Evolutionary conservation across 176 grass and related monocot genomes (phyloP).

Genomic region (Secale cereale): DNA sequence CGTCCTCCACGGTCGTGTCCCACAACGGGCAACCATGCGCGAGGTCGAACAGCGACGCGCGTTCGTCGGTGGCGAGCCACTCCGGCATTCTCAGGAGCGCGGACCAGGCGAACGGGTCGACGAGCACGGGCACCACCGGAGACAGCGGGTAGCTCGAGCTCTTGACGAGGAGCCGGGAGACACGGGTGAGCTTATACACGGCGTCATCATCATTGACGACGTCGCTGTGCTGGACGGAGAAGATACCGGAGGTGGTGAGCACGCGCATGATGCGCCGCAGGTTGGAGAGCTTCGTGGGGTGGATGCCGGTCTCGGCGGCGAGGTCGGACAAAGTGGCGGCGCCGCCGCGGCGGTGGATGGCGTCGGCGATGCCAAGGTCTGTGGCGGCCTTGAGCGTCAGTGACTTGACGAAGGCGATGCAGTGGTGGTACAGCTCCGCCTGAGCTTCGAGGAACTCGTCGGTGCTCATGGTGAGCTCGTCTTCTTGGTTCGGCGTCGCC

Average conservation of each 20-base stretch:
- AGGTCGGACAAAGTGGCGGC: neutral
- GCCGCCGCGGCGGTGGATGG: neutral
- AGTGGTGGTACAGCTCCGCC: neutral
- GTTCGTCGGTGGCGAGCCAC: conserved; percentile 20
- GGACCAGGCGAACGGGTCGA: neutral
- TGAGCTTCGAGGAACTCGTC: neutral
- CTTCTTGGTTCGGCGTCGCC: neutral
- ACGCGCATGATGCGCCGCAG: neutral
- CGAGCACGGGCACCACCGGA: neutral
- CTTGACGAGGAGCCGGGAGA: conserved; percentile 1
- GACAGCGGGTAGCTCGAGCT: neutral
- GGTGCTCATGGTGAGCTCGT: neutral
- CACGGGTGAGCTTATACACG: neutral
- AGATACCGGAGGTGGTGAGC: neutral
- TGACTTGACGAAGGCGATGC: neutral
- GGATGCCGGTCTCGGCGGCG: neutral
- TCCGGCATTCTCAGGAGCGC: neutral
- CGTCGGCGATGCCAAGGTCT: neutral
- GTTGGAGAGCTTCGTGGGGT: neutral
- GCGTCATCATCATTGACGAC: neutral
- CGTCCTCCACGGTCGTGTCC: neutral
- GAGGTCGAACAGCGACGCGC: neutral
- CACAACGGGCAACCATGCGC: neutral
- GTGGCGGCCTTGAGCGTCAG: neutral
- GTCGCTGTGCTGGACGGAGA: neutral